A percentile compares a stretch with the other conserved stretches of the same genome.
phyloP scores from a whole-genome alignment of 1,284 basidiomycete genomes.

The Cutaneotrichosporon sp. region DNA sequence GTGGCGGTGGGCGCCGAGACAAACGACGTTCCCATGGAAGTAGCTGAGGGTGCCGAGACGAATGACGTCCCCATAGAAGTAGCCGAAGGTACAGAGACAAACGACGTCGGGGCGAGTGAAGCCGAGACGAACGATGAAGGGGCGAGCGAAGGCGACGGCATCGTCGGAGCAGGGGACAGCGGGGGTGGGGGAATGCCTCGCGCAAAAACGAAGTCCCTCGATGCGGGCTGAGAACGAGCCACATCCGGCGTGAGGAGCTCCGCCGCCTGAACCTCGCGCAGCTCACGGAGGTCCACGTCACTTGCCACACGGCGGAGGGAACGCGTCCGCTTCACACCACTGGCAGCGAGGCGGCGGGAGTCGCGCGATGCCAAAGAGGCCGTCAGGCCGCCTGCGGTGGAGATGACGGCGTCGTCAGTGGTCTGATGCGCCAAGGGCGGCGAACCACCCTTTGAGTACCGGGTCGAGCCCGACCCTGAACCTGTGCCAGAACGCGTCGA shows the following conservation, averaged over 20 bases:
- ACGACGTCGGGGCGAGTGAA: too few relatives aligned
- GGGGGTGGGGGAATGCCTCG: conserved; percentile 32
- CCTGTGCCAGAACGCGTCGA: conserved; percentile 21
- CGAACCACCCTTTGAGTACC: conserved; percentile 12
- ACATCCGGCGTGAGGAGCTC: background rate
- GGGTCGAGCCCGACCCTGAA: conserved; percentile 39
- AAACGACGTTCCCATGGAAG: too few relatives aligned
- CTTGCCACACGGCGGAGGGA: conserved; percentile 43
- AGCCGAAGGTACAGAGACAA: too few relatives aligned
- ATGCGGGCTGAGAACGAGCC: conserved; percentile 18
- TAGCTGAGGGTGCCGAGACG: too few relatives aligned
- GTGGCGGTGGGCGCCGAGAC: background rate
- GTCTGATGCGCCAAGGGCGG: conserved; percentile 11
- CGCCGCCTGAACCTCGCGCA: conserved; percentile 10
- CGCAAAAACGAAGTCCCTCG: conserved; percentile 39
- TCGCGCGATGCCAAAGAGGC: conserved; percentile 36
- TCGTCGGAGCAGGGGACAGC: conserved; percentile 4
- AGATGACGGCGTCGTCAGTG: conserved; percentile 42
- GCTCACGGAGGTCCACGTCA: conserved; percentile 42
- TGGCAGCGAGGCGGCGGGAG: conserved; percentile 37
- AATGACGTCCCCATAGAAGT: too few relatives aligned
- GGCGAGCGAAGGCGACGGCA: background rate
- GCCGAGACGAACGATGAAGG: too few relatives aligned
- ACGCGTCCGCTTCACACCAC: conserved; percentile 22
- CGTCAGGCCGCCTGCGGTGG: conserved; percentile 37